These are phyloP conservation scores for Schizophyllum commune DNA, from an alignment of 1,284 basidiomycete species.

Conservation along the genomic window DNA sequence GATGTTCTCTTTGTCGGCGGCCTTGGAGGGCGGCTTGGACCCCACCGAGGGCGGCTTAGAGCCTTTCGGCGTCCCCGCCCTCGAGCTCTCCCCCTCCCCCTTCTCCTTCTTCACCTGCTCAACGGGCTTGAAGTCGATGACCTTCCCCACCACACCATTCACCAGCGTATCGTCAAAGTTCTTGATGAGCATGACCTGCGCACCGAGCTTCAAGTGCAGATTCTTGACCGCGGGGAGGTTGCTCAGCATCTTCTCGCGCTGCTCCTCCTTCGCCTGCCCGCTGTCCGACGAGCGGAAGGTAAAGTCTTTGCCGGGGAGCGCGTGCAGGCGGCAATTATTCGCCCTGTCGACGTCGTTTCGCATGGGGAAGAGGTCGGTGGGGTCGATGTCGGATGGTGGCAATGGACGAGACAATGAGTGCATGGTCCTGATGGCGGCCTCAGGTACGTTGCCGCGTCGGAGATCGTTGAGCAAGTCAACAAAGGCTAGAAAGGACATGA, in stretches of 20 bases:
- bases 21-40: not conserved
- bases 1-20: slow-evolving; percentile 10
- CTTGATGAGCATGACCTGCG: slow-evolving; percentile 69
- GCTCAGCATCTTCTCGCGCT: slow-evolving; percentile 38
- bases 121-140: slow-evolving; percentile 42
- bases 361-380: slow-evolving; percentile 31
- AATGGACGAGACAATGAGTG: slow-evolving; percentile 16
- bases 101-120: slow-evolving; percentile 18
- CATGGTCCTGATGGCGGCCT: slow-evolving; percentile 15
- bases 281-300: slow-evolving; percentile 25
- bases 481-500: slow-evolving; percentile 37
- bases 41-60: not conserved
- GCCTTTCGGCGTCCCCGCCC: slow-evolving; percentile 5
- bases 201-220: slow-evolving; percentile 48
- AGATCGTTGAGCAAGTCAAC: slow-evolving; percentile 50
- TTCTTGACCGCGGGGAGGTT: slow-evolving; percentile 43
- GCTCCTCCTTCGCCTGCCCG: slow-evolving; percentile 28
- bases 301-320: slow-evolving; percentile 17
- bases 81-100: slow-evolving; percentile 2
- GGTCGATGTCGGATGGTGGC: slow-evolving; percentile 16
- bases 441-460: slow-evolving; percentile 15
- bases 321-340: slow-evolving; percentile 24
- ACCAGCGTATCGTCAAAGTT: slow-evolving; percentile 71
- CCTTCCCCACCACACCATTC: slow-evolving; percentile 67
- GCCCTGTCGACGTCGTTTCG: slow-evolving; percentile 28